Percentiles rank a stretch among this genome's conserved stretches.
phyloP scores from a whole-genome alignment of 2,329 filamentous ascomycete species.

The Sporothrix sp. region DNA sequence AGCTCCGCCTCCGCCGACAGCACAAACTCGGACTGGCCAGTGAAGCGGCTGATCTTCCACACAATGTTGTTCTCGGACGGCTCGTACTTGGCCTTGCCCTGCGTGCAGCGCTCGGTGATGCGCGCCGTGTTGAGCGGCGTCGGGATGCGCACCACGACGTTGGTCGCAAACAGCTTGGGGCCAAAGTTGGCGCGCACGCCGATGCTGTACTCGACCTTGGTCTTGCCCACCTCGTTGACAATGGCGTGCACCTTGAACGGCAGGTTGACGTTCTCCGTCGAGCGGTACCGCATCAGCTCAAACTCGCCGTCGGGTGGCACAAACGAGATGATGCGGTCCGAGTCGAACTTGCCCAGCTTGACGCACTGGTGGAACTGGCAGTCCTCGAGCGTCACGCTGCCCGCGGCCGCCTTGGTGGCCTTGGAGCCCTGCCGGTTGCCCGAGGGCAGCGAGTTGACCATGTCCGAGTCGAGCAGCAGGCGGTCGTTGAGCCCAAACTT shows the following conservation, averaged over 20 bases:
- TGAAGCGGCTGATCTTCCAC: slow-evolving; percentile 98
- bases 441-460: slow-evolving; percentile 53
- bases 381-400: slow-evolving; percentile 91
- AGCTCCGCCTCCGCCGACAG: slow-evolving; percentile 86
- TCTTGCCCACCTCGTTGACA: slow-evolving; percentile 92
- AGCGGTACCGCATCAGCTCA: slow-evolving; percentile 96
- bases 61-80: slow-evolving; percentile 96
- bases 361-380: slow-evolving; percentile 99
- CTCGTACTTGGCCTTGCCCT: slow-evolving; percentile 97
- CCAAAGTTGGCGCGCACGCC: slow-evolving; percentile 96
- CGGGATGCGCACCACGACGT: slow-evolving; percentile 87
- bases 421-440: slow-evolving; percentile 75
- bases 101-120: slow-evolving; percentile 84
- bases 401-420: slow-evolving; percentile 88
- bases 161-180: slow-evolving; percentile 91
- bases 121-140: slow-evolving; percentile 93
- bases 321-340: slow-evolving; percentile 93
- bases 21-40: slow-evolving; percentile 93
- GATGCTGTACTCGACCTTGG: slow-evolving; percentile 97
- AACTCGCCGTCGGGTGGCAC: slow-evolving; percentile 96
- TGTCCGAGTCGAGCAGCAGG: slow-evolving; percentile 73
- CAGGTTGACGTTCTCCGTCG: slow-evolving; percentile 95
- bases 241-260: slow-evolving; percentile 99
- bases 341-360: slow-evolving; percentile 92
- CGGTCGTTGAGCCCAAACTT: slow-evolving; percentile 98